phyloP scores from a whole-genome alignment of 2,329 filamentous ascomycete genomes.

The Fusarium fracticaudum region DNA sequence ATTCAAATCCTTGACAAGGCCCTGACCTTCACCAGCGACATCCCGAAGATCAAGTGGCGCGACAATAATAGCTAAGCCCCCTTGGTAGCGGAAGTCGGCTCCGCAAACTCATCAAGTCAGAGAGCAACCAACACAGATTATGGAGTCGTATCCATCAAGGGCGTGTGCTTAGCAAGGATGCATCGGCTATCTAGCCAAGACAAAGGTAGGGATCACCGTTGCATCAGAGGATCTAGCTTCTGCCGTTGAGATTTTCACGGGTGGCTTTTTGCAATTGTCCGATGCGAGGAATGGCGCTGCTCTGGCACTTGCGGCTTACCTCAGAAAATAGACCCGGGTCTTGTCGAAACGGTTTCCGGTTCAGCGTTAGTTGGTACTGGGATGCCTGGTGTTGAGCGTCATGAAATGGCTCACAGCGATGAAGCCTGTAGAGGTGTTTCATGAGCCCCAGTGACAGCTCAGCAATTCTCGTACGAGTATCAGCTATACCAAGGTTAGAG shows the following conservation, averaged over 20 bases:
- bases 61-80: background rate
- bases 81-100: background rate
- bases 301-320: background rate
- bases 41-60: background rate
- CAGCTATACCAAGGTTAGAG: background rate
- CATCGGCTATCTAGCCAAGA: background rate
- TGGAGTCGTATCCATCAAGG: background rate
- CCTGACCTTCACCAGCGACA: background rate
- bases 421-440: background rate
- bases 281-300: background rate
- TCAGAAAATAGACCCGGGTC: constrained; percentile 7
- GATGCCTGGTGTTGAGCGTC: background rate
- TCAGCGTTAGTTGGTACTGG: background rate
- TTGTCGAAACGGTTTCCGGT: background rate
- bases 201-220: background rate
- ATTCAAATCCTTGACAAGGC: background rate
- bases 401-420: background rate
- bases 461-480: background rate
- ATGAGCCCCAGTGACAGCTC: background rate
- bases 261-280: background rate
- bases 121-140: background rate
- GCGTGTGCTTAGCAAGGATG: constrained; percentile 1
- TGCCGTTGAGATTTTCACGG: background rate
- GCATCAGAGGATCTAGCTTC: constrained; percentile 6
- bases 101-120: background rate